Evolutionary conservation across 2,329 filamentous ascomycete genomes (phyloP).

Genomic region (Macrophomina pseudophaseolina): DNA sequence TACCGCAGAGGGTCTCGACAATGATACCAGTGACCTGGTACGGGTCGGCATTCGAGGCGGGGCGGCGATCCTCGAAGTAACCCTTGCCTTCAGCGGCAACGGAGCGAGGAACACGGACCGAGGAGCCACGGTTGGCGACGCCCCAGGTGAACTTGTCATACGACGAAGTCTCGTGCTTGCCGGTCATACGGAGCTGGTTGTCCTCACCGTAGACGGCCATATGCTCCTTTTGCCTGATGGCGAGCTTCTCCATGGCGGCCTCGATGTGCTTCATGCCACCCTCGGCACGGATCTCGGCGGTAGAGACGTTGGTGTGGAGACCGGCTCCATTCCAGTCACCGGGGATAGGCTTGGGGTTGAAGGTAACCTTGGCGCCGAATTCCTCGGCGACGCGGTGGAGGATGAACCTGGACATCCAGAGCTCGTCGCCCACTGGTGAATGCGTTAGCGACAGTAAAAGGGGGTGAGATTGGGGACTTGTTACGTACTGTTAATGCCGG

Average conservation of each 20-base stretch:
- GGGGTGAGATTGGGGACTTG: neutral
- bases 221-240: constrained; percentile 57
- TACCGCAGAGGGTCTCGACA: constrained; percentile 68
- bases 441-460: constrained; percentile 30
- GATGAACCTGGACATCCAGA: constrained; percentile 91
- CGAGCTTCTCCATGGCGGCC: constrained; percentile 65
- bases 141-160: constrained; percentile 95
- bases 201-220: constrained; percentile 95
- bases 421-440: constrained; percentile 82
- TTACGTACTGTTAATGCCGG: constrained; percentile 81
- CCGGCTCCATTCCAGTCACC: constrained; percentile 98
- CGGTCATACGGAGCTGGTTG: constrained; percentile 92
- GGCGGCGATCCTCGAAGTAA: constrained; percentile 78
- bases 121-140: constrained; percentile 93
- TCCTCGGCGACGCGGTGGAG: constrained; percentile 93
- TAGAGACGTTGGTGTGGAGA: constrained; percentile 93
- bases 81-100: constrained; percentile 86
- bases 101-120: constrained; percentile 88
- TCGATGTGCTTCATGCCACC: constrained; percentile 97
- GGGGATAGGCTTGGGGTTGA: constrained; percentile 92
- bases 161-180: constrained; percentile 88
- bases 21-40: constrained; percentile 85
- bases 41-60: constrained; percentile 83
- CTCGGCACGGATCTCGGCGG: constrained; percentile 83
- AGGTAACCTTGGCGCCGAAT: constrained; percentile 93